These are phyloP conservation scores for Talaromyces proteolyticus DNA, from an alignment of 495 filamentous ascomycete genomes.

Conservation along the genomic window DNA sequence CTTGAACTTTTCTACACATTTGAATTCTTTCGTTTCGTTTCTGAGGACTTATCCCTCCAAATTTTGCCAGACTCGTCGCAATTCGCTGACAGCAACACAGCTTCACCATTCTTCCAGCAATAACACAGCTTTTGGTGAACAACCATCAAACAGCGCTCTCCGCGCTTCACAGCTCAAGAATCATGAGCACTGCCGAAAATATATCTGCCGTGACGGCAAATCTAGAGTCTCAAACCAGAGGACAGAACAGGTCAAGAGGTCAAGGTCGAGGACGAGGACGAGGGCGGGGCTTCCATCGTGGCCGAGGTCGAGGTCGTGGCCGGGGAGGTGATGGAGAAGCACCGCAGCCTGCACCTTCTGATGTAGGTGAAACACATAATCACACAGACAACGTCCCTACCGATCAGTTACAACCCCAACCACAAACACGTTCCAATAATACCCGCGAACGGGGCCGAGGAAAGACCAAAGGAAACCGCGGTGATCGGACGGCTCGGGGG, in stretches of 20 bases:
- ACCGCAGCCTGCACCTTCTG: not conserved
- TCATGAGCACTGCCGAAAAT: not conserved
- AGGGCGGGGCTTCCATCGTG: conserved; percentile 17
- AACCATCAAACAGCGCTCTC: not conserved
- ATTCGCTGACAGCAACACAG: not conserved
- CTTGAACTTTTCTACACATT: no score
- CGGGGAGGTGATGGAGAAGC: conserved; percentile 21
- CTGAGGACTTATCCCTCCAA: no score
- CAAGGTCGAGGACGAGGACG: not conserved
- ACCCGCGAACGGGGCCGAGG: not conserved
- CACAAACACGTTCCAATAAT: not conserved
- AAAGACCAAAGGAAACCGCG: not conserved
- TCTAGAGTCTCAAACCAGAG: not conserved
- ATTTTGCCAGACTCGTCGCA: no score
- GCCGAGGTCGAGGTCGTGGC: conserved; percentile 25
- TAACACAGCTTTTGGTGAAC: no score
- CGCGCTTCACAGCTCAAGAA: not conserved
- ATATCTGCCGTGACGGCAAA: not conserved
- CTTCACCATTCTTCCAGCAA: not conserved
- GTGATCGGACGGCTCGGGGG: not conserved
- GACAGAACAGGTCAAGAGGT: not conserved
- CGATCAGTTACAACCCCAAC: not conserved
- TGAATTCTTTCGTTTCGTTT: not conserved
- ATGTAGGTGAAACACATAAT: not conserved
- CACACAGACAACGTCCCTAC: not conserved